Percentiles rank a stretch among this genome's conserved stretches.
phyloP scores from a whole-genome alignment of 345 rosid genomes.

The Eucalyptus sp. region DNA sequence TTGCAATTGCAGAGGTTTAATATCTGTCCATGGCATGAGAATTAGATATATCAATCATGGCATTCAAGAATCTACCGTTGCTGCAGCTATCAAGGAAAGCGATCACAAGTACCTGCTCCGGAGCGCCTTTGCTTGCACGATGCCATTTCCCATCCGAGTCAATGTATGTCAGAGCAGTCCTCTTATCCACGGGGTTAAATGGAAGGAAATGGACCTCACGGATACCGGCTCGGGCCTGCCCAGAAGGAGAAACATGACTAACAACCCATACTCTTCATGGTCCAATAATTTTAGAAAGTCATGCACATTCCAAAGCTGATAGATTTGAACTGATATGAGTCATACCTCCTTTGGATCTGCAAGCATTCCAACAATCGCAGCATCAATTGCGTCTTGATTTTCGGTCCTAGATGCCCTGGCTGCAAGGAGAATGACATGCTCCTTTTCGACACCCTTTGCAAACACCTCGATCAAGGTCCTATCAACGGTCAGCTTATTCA shows the following conservation, averaged over 20 bases:
- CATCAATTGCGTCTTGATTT: slow-evolving; percentile 90
- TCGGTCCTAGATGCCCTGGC: slow-evolving; percentile 87
- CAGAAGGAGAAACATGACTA: background rate
- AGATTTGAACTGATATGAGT: background rate
- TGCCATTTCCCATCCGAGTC: slow-evolving; percentile 72
- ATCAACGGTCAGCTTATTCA: slow-evolving; percentile 80
- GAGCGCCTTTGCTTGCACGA: slow-evolving; percentile 90
- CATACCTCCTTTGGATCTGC: slow-evolving; percentile 90
- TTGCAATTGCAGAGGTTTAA: slow-evolving; percentile 57
- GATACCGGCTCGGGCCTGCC: slow-evolving; percentile 73
- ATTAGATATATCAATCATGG: background rate
- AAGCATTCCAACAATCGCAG: slow-evolving; percentile 92
- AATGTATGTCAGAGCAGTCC: slow-evolving; percentile 82
- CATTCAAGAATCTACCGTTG: background rate
- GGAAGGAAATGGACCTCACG: slow-evolving; percentile 79
- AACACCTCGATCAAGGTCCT: slow-evolving; percentile 64
- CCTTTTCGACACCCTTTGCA: slow-evolving; percentile 62
- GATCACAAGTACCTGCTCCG: slow-evolving; percentile 54
- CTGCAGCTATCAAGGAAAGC: background rate
- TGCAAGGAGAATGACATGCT: slow-evolving; percentile 61
- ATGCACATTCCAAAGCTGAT: background rate
- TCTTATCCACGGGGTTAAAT: slow-evolving; percentile 86
- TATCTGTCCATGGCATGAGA: slow-evolving; percentile 19
- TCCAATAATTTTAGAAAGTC: background rate
- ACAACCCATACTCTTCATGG: background rate